phyloP scores from a whole-genome alignment of 2,329 filamentous ascomycete species.

The Neurospora sp. region DNA sequence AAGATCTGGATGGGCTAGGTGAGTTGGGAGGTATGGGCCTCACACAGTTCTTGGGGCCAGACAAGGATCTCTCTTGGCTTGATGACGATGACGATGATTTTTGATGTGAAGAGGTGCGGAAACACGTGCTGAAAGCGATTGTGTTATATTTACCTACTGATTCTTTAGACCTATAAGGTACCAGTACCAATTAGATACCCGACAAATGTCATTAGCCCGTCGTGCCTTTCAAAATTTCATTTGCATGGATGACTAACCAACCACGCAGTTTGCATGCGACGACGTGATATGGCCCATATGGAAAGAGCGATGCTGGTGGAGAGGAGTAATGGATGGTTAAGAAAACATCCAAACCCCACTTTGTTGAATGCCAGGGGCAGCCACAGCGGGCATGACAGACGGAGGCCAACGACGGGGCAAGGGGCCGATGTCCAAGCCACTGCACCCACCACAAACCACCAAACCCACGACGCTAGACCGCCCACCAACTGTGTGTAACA shows the following conservation, averaged over 20 bases:
- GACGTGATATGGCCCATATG: too few relatives aligned
- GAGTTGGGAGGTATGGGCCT: background rate
- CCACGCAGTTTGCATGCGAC: too few relatives aligned
- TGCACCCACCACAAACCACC: background rate
- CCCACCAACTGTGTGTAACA: background rate
- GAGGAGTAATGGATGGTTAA: too few relatives aligned
- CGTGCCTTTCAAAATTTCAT: background rate
- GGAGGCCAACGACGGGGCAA: background rate
- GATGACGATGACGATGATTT: background rate
- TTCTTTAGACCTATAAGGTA: too few relatives aligned
- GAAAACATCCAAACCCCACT: too few relatives aligned
- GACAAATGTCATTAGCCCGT: background rate
- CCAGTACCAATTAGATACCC: background rate
- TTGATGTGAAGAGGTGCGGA: background rate
- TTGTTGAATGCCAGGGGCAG: background rate
- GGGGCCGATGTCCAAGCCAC: background rate
- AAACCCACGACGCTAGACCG: background rate
- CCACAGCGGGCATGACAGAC: background rate
- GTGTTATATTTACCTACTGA: too few relatives aligned
- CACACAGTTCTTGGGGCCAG: background rate
- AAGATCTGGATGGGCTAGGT: constrained; percentile 2
- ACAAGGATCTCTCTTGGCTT: background rate
- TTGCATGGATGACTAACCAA: too few relatives aligned
- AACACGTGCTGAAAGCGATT: background rate
- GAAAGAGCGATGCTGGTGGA: too few relatives aligned